These are phyloP conservation scores for Xylaria multiplex DNA, from an alignment of 2,329 filamentous ascomycete species.

Conservation along the genomic window DNA sequence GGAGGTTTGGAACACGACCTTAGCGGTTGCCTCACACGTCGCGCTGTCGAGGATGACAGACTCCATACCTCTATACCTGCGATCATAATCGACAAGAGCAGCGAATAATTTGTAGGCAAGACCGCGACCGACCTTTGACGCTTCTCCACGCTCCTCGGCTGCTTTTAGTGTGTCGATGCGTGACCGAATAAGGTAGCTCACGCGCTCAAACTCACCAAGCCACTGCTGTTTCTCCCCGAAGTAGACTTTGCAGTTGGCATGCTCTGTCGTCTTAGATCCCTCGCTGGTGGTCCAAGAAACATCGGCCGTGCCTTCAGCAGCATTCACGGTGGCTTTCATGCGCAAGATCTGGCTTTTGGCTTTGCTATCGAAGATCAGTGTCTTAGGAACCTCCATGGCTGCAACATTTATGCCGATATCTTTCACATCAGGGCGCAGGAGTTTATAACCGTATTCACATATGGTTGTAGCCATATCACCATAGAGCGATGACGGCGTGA, in stretches of 20 bases:
- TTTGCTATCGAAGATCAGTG: constrained; percentile 67
- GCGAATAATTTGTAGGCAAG: constrained; percentile 79
- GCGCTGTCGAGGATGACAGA: constrained; percentile 66
- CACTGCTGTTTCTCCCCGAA: constrained; percentile 70
- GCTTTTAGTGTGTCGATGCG: constrained; percentile 67
- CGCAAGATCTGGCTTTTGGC: constrained; percentile 66
- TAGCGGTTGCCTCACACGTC: constrained; percentile 63
- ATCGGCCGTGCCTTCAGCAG: constrained; percentile 63
- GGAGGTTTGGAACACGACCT: constrained; percentile 60
- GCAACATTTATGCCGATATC: constrained; percentile 71
- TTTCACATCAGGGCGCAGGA: constrained; percentile 65
- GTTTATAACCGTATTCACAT: constrained; percentile 73
- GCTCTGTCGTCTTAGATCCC: constrained; percentile 67
- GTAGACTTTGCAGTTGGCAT: constrained; percentile 70
- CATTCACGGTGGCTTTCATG: constrained; percentile 68
- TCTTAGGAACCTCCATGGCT: constrained; percentile 75
- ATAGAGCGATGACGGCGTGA: constrained; percentile 70
- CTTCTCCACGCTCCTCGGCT: constrained; percentile 71
- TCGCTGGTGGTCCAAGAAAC: constrained; percentile 69
- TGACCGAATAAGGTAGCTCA: constrained; percentile 74
- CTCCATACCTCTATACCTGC: constrained; percentile 66
- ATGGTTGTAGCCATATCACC: constrained; percentile 65
- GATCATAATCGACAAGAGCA: constrained; percentile 66
- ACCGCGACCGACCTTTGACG: constrained; percentile 77
- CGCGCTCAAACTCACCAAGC: constrained; percentile 73